phyloP scores from a whole-genome alignment of 2,329 filamentous ascomycete species.

The Aureobasidium sp. region DNA sequence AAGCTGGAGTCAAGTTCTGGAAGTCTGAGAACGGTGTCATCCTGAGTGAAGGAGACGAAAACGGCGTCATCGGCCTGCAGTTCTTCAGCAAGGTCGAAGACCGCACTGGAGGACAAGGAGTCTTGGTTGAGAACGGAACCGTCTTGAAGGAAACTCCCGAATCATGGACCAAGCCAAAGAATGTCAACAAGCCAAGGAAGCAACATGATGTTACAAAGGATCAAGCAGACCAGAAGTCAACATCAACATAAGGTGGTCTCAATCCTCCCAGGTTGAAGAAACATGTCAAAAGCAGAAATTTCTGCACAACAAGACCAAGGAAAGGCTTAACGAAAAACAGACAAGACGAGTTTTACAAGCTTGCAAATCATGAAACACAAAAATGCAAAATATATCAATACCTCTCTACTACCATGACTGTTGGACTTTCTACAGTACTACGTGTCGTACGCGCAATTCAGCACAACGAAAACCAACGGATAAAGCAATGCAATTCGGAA shows the following conservation, averaged over 20 bases:
- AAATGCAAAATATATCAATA: too few relatives aligned
- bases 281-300: constrained; percentile 84
- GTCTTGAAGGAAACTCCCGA: constrained; percentile 58
- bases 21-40: constrained; percentile 40
- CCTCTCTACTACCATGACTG: too few relatives aligned
- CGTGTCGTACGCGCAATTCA: too few relatives aligned
- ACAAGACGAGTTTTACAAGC: too few relatives aligned
- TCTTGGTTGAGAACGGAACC: constrained; percentile 63
- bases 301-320: constrained; percentile 62
- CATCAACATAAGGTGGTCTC: constrained; percentile 18
- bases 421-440: too few relatives aligned
- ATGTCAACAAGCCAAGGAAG: constrained; percentile 23
- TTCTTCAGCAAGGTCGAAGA: constrained; percentile 67
- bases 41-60: constrained; percentile 39
- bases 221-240: not conserved
- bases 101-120: constrained; percentile 48
- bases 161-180: constrained; percentile 34
- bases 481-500: too few relatives aligned
- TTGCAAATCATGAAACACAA: too few relatives aligned
- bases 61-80: constrained; percentile 54
- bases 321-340: constrained; percentile 17
- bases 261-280: constrained; percentile 67
- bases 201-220: not conserved
- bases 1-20: constrained; percentile 59
- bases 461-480: too few relatives aligned